Evolutionary conservation across 2,329 filamentous ascomycete species (phyloP).

Genomic region (Penicillium sp.): DNA sequence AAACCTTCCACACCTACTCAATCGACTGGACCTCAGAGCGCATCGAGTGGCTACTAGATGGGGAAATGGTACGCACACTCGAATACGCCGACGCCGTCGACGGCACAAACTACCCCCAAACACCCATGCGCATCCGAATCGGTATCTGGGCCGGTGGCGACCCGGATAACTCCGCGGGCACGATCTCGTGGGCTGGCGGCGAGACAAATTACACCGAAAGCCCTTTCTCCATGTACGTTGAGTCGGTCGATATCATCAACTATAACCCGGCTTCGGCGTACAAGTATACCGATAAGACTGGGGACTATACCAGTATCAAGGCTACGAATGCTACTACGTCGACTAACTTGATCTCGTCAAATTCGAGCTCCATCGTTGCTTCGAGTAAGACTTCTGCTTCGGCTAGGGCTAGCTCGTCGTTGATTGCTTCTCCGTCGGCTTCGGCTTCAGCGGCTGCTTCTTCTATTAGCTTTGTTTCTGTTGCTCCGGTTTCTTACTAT

Average conservation of each 20-base stretch:
- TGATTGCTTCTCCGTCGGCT: constrained; percentile 13
- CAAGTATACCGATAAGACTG: constrained; percentile 60
- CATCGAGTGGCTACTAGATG: constrained; percentile 66
- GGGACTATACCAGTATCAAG: constrained; percentile 64
- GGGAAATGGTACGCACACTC: constrained; percentile 59
- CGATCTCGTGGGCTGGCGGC: constrained; percentile 69
- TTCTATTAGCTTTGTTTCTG: background rate
- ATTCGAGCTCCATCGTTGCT: background rate
- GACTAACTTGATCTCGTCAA: constrained; percentile 24
- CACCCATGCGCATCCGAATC: constrained; percentile 68
- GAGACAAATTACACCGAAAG: constrained; percentile 62
- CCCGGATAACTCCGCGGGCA: constrained; percentile 42
- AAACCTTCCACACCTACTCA: constrained; percentile 46
- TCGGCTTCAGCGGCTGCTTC: constrained; percentile 1
- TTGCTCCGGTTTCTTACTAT: constrained; percentile 14
- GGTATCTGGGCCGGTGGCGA: constrained; percentile 68
- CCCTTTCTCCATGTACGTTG: constrained; percentile 72
- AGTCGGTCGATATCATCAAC: constrained; percentile 57
- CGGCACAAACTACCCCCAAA: constrained; percentile 65
- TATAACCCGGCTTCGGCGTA: constrained; percentile 63
- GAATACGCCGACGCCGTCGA: constrained; percentile 58
- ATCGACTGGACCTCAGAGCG: constrained; percentile 65
- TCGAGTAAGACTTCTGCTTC: background rate
- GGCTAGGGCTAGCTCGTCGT: constrained; percentile 10
- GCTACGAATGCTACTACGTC: constrained; percentile 3